Evolutionary conservation across 2,329 filamentous ascomycete species (phyloP), one percentile per base, ranked within the genome.

Genomic region (Diaporthe citriasiana): DNA sequence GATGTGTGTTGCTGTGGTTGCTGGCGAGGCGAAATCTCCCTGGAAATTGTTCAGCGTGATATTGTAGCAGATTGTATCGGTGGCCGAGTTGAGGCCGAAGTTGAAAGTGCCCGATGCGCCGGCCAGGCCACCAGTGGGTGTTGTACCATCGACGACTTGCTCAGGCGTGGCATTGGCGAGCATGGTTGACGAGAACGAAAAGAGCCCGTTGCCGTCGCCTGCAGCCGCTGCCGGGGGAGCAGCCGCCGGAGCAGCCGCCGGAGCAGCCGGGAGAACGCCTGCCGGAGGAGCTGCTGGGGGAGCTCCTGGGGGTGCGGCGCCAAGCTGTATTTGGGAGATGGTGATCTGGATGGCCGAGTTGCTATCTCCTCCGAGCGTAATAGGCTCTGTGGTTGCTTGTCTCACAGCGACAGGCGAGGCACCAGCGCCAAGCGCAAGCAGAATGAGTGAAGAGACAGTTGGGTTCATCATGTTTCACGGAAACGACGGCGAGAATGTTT

Each of bases 1-100:
- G 76, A 89, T 83, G 77, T 89, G 87, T 5, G 87, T 88, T 56
- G 87, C 85, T 6, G 86, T 88, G 5, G 78, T 74, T 27, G 87
- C 87, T 0, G 83, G 80, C 1, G 85, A 87, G 63, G 79, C 76
- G 78, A 88, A 88, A 5, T 81, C 78, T 71, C 87, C 87, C 10
- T 80, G 81, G 65, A 88, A 84, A 75, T 82, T 83, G 69, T 81
- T 80, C 40, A 89, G 82, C 13, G 82, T 85, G 78, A 88, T 89
- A 79, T 87, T 84, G 47, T 78, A 81, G 77, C 80, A 81, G 51
- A 81, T 81, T 6, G 76, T 78, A 30, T 82, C 76, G 38, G 74
- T 71, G 4, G 81, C 78, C 72, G 81, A 78, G 79, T 88, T 88
- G 79, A 89, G 83, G 73, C 84, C 86, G 76, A 85, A 85, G 76